A percentile compares a stretch with the other conserved stretches of the same genome.
phyloP scores from a whole-genome alignment of 257 asterid species.

The Prunella vulgaris region DNA sequence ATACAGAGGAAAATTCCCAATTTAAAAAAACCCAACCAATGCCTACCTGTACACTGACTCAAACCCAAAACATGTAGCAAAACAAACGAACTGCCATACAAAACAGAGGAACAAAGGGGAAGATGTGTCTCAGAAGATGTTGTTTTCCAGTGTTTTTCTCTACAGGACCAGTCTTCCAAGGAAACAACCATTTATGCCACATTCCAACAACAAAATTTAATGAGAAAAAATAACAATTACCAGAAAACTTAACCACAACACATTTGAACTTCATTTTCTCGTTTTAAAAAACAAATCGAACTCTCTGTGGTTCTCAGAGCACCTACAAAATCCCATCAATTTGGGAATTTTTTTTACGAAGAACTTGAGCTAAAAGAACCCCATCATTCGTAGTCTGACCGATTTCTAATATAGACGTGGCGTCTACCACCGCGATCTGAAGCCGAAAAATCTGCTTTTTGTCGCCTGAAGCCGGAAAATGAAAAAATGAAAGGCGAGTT shows the following conservation, averaged over 20 bases:
- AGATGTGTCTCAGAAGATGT: no score
- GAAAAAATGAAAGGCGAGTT: no score
- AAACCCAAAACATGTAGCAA: no score
- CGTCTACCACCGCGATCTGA: no score
- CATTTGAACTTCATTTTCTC: not conserved
- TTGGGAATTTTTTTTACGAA: constrained; percentile 30
- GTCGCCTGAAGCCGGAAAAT: no score
- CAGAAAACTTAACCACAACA: not conserved
- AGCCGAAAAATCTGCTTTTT: no score
- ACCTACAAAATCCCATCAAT: not conserved
- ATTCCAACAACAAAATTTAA: not conserved
- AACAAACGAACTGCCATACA: no score
- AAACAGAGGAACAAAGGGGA: no score
- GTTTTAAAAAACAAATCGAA: not conserved
- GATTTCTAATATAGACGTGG: no score
- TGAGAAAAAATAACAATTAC: not conserved
- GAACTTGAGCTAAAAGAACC: constrained; percentile 40
- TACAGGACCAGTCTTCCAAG: not conserved
- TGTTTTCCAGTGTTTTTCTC: not conserved
- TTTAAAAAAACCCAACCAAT: no score
- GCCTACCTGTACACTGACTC: no score
- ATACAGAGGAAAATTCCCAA: no score
- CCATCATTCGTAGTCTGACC: constrained; percentile 35
- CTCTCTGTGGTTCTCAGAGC: not conserved
- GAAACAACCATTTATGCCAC: not conserved